phyloP scores from a whole-genome alignment of 371 early-diverging fungal species.

The Blakeslea trispora region DNA sequence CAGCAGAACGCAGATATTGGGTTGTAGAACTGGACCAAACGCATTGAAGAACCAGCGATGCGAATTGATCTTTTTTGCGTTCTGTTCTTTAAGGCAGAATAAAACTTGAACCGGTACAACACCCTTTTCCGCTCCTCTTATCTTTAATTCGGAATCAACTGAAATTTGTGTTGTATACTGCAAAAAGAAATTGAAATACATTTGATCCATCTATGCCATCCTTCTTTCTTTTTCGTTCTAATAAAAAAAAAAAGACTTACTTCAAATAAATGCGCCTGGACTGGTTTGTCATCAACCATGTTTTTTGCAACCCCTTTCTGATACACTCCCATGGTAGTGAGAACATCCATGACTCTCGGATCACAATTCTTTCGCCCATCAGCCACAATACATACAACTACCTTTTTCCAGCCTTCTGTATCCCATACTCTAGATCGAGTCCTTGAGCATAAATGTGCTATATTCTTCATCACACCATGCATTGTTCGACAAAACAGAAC shows the following conservation, averaged over 20 bases:
- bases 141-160: constrained; percentile 66
- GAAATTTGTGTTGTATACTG: constrained; percentile 84
- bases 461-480: constrained; percentile 80
- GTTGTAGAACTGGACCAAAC: constrained; percentile 66
- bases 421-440: constrained; percentile 68
- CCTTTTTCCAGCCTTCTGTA: constrained; percentile 79
- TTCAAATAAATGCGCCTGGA: constrained; percentile 81
- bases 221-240: no score
- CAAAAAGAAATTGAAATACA: no score
- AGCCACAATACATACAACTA: constrained; percentile 82
- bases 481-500: constrained; percentile 72
- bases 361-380: constrained; percentile 80
- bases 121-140: constrained; percentile 66
- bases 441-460: constrained; percentile 72
- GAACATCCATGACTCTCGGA: constrained; percentile 53
- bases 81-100: constrained; percentile 86
- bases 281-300: constrained; percentile 58
- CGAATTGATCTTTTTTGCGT: constrained; percentile 87
- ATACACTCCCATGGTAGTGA: constrained; percentile 71
- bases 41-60: constrained; percentile 90
- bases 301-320: constrained; percentile 73
- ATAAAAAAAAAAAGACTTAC: constrained; percentile 18
- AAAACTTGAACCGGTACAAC: constrained; percentile 77
- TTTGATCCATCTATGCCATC: no score
- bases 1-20: constrained; percentile 75